Conservation (phyloP, 495 filamentous ascomycete species). For the Hypomontagnella submonticulosa region DNA sequence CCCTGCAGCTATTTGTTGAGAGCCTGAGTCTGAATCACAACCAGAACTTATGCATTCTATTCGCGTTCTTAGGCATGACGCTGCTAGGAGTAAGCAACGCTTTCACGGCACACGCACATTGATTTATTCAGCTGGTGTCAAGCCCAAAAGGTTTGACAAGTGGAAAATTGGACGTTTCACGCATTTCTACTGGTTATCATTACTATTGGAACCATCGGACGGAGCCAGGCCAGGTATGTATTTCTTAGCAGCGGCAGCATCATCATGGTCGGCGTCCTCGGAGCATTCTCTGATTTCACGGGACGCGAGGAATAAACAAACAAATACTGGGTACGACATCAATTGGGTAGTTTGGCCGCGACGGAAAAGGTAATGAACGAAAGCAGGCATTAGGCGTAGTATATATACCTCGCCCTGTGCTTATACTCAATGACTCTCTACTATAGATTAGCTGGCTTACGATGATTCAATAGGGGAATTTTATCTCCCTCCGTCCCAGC, state of each 20-base stretch:
- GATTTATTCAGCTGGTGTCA: no score
- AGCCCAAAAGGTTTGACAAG: no score
- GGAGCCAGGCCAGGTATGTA: not conserved
- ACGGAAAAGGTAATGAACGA: not conserved
- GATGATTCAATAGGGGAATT: not conserved
- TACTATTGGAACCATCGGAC: conserved; percentile 4
- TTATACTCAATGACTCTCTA: not conserved
- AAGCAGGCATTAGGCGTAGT: no score
- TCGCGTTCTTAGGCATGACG: conserved; percentile 90
- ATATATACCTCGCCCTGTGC: not conserved
- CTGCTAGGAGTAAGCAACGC: conserved; percentile 89
- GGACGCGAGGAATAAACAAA: not conserved
- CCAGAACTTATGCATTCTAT: conserved; percentile 79
- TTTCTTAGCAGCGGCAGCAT: not conserved
- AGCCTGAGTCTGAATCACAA: conserved; percentile 84
- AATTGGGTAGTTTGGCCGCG: not conserved
- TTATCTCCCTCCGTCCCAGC: no score
- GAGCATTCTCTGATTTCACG: conserved; percentile 1
- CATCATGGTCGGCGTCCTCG: conserved; percentile 26
- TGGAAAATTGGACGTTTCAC: no score
- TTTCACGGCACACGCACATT: conserved; percentile 67
- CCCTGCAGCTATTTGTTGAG: conserved; percentile 88
- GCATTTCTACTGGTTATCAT: not conserved
- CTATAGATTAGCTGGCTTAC: conserved; percentile 1
- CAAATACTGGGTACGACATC: not conserved